Base-by-base conservation (phyloP, 805 yeast genomes). In the Kodamaea laetipori region DNA sequence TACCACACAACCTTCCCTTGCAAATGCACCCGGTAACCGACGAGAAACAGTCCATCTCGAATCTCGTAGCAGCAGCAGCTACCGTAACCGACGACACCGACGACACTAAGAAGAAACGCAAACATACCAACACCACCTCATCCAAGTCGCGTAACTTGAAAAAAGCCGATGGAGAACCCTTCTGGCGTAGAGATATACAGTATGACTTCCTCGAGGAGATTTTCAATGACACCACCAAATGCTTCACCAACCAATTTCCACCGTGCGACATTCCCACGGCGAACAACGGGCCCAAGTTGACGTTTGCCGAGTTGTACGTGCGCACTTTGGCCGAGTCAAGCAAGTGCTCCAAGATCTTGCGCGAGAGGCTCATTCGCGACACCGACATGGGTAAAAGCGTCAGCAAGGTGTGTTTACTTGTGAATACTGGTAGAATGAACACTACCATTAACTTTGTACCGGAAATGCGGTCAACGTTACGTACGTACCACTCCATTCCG, bases 401-500 rank as follows among this genome's bases (percentile, higher is more conserved):
- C 15, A 84, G 88, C 43, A 80, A 88, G 74, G 83, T 89, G 16
- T 89, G 96, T 51, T 65, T 92, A 28, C 71, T 92, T 47, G 97
- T 92, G 12, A 92, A 92, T 58, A 81, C 90, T 43, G 98, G 98
- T 7, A 74, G 97, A 49, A 81, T 92, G 81, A 92, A 92, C 68
- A 92, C 99, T 2, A 92, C 98, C 2, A 83, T 92, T 41, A 92
- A 92, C 65, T 86, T 92, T 59, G 96, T 89, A 44, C 88, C 95
- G 16, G 97, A 90, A 57, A 92, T 92, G 98, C 84, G 89, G 54
- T 88, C 96, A 0, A 92, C 90, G 52, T 73, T 92, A 49, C 75
- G 99, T 56, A 90, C 97, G 0, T 92, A 86, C 60, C 97, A 92
- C 65, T 86, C 96, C 9, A 88, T 92, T 25, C 99, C 99, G 0